Evolutionary conservation across 2,329 filamentous ascomycete species (phyloP), one percentile per base, ranked within the genome.

Genomic region (Fusarium verrucosum): DNA sequence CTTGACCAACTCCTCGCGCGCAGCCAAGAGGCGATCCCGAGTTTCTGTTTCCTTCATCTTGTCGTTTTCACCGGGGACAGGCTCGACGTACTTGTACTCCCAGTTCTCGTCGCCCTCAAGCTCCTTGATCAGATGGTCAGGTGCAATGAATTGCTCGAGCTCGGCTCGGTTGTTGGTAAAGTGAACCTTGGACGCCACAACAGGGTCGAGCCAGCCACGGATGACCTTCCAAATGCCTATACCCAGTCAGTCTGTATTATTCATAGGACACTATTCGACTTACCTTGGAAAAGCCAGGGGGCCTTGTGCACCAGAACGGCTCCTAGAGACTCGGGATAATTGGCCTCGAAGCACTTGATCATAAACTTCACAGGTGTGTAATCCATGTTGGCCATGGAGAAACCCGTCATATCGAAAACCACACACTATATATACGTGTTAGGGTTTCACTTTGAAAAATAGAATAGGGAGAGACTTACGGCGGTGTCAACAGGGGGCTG

Each of bases 281-380:
- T 77, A 89, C 92, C 90, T 82, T 96, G 94, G 80, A 99, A 99
- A 41, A 99, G 82, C 95, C 95, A 99, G 5, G 95, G 95, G 1
- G 95, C 89, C 77, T 97, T 97, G 82, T 99, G 95, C 33, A 99
- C 92, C 41, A 98, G 85, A 4, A 98, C 92, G 3, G 90, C 85
- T 25, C 94, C 95, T 2, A 99, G 84, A 43, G 88, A 94, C 77
- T 99, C 95, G 1, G 95, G 95, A 71, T 98, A 99, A 76, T 99
- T 98, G 59, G 95, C 95, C 80, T 99, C 95, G 74, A 99, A 99
- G 77, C 94, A 97, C 78, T 97, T 96, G 78, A 99, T 97, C 90
- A 99, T 97, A 80, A 98, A 99, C 74, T 97, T 99, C 55, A 99
- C 92, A 2, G 95, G 94, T 0, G 91, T 87, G 76, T 98, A 98